These are phyloP conservation scores for Tolypocladium album DNA, from an alignment of 2,329 filamentous ascomycete species.

Conservation along the genomic window DNA sequence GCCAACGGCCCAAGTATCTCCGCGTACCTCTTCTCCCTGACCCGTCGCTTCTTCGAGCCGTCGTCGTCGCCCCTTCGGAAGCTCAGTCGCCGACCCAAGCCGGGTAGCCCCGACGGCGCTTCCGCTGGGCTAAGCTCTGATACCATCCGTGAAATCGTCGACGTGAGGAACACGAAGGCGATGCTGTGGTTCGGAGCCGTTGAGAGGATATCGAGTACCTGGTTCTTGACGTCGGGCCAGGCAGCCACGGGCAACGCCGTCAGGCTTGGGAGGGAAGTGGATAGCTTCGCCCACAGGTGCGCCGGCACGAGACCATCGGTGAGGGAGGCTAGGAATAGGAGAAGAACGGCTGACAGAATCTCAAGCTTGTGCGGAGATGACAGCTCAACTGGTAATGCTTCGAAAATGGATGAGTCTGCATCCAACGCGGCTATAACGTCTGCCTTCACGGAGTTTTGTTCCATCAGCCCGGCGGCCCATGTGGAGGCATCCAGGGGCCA, in stretches of 20 bases:
- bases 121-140: conserved; percentile 34
- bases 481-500: conserved; percentile 47
- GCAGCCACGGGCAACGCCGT: conserved; percentile 12
- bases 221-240: conserved; percentile 32
- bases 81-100: conserved; percentile 34
- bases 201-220: conserved; percentile 63
- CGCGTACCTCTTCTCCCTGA: conserved; percentile 51
- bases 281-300: conserved; percentile 59
- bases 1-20: conserved; percentile 54
- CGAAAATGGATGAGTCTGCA: conserved; percentile 49
- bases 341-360: conserved; percentile 56
- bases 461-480: conserved; percentile 16
- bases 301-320: conserved; percentile 69
- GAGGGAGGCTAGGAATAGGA: conserved; percentile 65
- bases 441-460: conserved; percentile 17
- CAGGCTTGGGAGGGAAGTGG: conserved; percentile 40
- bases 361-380: conserved; percentile 62
- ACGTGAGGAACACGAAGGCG: conserved; percentile 76
- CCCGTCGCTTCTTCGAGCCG: conserved; percentile 33
- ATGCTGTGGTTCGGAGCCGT: conserved; percentile 71
- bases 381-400: conserved; percentile 52
- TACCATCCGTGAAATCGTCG: conserved; percentile 53
- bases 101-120: conserved; percentile 8
- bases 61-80: conserved; percentile 27
- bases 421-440: conserved; percentile 60